A percentile compares a stretch with the other conserved stretches of the same genome.
Conservation (phyloP, 208 protist genomes). For the Trypanosoma platydactyli region DNA sequence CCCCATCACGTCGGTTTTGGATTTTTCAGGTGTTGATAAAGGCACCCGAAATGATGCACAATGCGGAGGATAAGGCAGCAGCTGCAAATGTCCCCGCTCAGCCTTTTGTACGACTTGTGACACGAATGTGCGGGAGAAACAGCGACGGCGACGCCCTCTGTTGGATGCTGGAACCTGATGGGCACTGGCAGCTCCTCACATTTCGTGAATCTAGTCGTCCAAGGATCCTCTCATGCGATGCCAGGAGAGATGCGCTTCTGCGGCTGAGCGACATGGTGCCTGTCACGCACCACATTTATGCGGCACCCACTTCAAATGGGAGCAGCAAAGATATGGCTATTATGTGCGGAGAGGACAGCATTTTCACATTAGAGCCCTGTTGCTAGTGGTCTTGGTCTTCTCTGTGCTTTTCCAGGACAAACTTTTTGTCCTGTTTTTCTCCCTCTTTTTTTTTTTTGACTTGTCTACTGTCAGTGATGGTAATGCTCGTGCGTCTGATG, state of each 20-base stretch:
- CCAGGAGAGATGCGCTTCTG: not conserved
- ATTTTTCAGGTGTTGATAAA: constrained; percentile 4
- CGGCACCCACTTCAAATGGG: not conserved
- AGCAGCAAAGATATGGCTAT: not conserved
- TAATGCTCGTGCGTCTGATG: too few relatives aligned
- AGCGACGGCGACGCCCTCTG: not conserved
- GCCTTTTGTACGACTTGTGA: constrained; percentile 23
- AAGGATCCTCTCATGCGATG: not conserved
- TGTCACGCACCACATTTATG: not conserved
- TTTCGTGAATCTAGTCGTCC: not conserved
- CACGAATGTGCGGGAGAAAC: not conserved
- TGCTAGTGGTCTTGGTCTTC: not conserved
- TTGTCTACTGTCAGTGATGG: not conserved
- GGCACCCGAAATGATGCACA: not conserved
- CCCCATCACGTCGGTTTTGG: constrained; percentile 2
- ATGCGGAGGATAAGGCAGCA: not conserved
- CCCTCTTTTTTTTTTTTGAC: constrained; percentile 3
- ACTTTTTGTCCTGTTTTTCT: not conserved
- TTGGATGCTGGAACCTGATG: constrained; percentile 18
- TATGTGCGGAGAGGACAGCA: not conserved
- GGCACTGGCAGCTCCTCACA: constrained; percentile 2
- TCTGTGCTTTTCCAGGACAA: not conserved
- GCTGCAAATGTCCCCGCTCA: not conserved
- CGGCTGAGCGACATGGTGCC: not conserved
- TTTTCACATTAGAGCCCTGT: constrained; percentile 13